phyloP scores from a whole-genome alignment of 1,284 basidiomycete species.

The Mycena sp. region DNA sequence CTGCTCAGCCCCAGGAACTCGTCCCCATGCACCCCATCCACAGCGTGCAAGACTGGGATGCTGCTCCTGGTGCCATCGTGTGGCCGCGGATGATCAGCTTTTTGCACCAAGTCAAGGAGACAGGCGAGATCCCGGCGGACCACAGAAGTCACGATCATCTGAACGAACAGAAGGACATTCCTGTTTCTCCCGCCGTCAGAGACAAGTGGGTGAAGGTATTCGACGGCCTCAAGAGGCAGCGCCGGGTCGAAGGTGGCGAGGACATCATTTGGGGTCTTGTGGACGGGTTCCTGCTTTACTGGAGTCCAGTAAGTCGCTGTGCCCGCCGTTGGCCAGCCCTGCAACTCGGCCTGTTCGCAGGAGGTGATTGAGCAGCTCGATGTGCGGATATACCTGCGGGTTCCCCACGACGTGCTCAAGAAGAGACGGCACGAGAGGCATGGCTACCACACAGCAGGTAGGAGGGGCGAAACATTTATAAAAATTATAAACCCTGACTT shows the following conservation, averaged over 20 bases:
- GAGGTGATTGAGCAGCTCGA: constrained; percentile 82
- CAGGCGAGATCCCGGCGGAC: constrained; percentile 69
- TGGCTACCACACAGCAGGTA: constrained; percentile 92
- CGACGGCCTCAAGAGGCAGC: constrained; percentile 52
- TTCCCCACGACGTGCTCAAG: constrained; percentile 80
- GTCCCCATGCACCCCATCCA: constrained; percentile 84
- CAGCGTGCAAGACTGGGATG: constrained; percentile 94
- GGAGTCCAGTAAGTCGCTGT: constrained; percentile 59
- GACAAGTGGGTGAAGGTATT: constrained; percentile 64
- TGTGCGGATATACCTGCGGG: constrained; percentile 84
- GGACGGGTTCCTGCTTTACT: constrained; percentile 96
- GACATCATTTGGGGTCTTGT: constrained; percentile 82
- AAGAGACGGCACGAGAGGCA: constrained; percentile 81
- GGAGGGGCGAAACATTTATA: constrained; percentile 43
- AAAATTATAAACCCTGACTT: constrained; percentile 40
- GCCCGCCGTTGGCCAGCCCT: no score
- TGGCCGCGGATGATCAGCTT: constrained; percentile 77
- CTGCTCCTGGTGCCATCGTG: constrained; percentile 83
- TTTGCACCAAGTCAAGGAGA: constrained; percentile 63
- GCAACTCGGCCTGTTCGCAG: neutral
- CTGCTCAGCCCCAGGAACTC: constrained; percentile 75
- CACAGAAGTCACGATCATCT: constrained; percentile 88
- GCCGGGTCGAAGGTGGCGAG: constrained; percentile 53
- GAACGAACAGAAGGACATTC: constrained; percentile 80
- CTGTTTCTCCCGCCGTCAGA: constrained; percentile 55